Base-by-base conservation (phyloP, 140 eudicot genomes). In the Bidens hawaiensis region DNA sequence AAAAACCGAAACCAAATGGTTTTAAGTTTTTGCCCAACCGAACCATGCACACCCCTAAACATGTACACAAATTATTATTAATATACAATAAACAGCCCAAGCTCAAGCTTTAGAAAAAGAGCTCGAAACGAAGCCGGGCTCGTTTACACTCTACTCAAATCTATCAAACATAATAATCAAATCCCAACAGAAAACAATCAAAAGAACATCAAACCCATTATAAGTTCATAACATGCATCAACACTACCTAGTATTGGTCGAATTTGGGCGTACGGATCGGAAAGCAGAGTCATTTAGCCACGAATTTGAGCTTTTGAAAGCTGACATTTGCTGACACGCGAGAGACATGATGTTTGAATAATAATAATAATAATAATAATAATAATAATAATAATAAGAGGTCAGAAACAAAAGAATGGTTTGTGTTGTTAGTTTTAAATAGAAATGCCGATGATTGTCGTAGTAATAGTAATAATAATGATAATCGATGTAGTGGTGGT, bases 291-390 rank as follows among this genome's bases (percentile, higher is more conserved):
- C 59, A 52, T 71, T 71, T 9, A 30, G 5, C 11, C 34, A 52
- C 2, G 65, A 54, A 63, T 28, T 62, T 1, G 42, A 62, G 76
- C 9, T 52, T 18, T 28, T 71, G 72, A 72, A 64, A 64, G 77
- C 77, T 28, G 72, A 54, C 66, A 72, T 43, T 43, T 64, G 71
- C 55, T 72, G 71, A 53, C 53, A 71, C 3, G 60, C 59, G 9
- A 54, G 5, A 7, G 70, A 62, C 64, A 51, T 71, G 0, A 51
- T 71, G 0, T 40, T 59, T 45, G n/a, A 30, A 38, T 7, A 13
- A 31, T 31, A 21, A 53, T 17, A 4, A n/a, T n/a, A n/a, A n/a
- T n/a, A n/a, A n/a, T n/a, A n/a, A n/a, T n/a, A n/a, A n/a, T n/a
- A n/a, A n/a, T n/a, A n/a, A n/a, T n/a, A n/a, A n/a, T n/a, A n/a